Evolutionary conservation across 495 filamentous ascomycete species (phyloP).

Genomic region (Aspergillus haitiensis): DNA sequence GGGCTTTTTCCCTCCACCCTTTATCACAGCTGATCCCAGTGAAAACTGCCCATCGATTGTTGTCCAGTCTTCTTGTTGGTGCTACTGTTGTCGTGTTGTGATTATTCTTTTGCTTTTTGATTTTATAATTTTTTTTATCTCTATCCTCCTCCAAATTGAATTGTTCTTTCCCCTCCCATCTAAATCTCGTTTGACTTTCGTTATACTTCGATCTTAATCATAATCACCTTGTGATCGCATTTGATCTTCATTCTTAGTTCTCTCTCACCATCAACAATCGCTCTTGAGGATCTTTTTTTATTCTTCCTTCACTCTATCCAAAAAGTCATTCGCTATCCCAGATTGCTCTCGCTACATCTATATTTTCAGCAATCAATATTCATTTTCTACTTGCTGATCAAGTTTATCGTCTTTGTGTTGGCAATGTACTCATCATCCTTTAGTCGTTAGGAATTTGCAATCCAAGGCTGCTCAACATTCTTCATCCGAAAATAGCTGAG

Average conservation of each 20-base stretch:
- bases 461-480: conserved; percentile 28
- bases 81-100: conserved; percentile 14
- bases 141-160: conserved; percentile 5
- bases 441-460: conserved; percentile 20
- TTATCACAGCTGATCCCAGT: conserved; percentile 21
- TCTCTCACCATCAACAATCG: conserved; percentile 14
- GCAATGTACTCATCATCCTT: conserved; percentile 20
- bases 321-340: conserved; percentile 1
- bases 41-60: conserved; percentile 10
- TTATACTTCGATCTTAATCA: conserved; percentile 9
- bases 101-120: conserved; percentile 8
- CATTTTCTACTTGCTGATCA: not conserved
- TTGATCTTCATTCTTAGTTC: conserved; percentile 9
- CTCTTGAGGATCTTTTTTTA: not conserved
- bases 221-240: conserved; percentile 12
- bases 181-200: not conserved
- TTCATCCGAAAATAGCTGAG: not conserved
- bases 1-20: conserved; percentile 9
- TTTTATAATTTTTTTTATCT: conserved; percentile 18
- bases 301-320: not conserved
- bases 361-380: not conserved
- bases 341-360: not conserved
- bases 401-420: conserved; percentile 7
- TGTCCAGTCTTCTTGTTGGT: conserved; percentile 13
- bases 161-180: conserved; percentile 1